These are phyloP conservation scores for Pseudogymnoascus sp. DNA, from an alignment of 2,329 filamentous ascomycete species.

Conservation along the genomic window DNA sequence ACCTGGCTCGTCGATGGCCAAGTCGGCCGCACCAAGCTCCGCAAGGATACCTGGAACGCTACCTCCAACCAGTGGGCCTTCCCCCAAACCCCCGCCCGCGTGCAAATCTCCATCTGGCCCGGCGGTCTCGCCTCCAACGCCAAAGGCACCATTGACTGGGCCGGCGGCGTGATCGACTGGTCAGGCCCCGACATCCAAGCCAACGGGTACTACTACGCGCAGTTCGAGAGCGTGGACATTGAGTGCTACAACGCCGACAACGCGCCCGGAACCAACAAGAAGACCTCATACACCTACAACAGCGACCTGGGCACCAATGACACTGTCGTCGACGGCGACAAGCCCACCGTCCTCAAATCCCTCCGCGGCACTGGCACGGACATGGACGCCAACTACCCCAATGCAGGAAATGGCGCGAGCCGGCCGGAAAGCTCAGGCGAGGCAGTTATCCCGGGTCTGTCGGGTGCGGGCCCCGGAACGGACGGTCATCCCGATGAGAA, in stretches of 20 bases:
- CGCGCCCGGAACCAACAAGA: constrained; percentile 57
- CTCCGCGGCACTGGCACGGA: constrained; percentile 74
- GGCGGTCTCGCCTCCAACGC: constrained; percentile 73
- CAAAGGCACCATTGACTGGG: constrained; percentile 81
- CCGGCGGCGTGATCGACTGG: constrained; percentile 87
- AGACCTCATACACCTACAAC: constrained; percentile 69
- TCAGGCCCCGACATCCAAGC: constrained; percentile 67
- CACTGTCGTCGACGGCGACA: constrained; percentile 66
- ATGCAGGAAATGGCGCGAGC: constrained; percentile 23
- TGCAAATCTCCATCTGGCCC: constrained; percentile 95
- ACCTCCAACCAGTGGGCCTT: constrained; percentile 75
- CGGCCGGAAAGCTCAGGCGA: constrained; percentile 14
- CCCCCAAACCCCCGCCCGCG: constrained; percentile 82
- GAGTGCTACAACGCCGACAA: constrained; percentile 66
- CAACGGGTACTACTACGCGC: constrained; percentile 82
- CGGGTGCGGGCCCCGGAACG: constrained; percentile 39
- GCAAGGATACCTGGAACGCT: constrained; percentile 74
- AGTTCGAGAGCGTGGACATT: constrained; percentile 67
- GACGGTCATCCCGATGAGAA: constrained; percentile 13
- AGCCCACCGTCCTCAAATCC: constrained; percentile 66
- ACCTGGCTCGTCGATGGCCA: constrained; percentile 82
- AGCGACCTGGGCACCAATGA: constrained; percentile 58
- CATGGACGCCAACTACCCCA: constrained; percentile 44
- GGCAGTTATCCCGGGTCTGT: constrained; percentile 46
- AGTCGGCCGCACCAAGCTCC: constrained; percentile 63